These are phyloP conservation scores for Penicillium paxilli DNA, from an alignment of 495 filamentous ascomycete species.

Conservation along the genomic window DNA sequence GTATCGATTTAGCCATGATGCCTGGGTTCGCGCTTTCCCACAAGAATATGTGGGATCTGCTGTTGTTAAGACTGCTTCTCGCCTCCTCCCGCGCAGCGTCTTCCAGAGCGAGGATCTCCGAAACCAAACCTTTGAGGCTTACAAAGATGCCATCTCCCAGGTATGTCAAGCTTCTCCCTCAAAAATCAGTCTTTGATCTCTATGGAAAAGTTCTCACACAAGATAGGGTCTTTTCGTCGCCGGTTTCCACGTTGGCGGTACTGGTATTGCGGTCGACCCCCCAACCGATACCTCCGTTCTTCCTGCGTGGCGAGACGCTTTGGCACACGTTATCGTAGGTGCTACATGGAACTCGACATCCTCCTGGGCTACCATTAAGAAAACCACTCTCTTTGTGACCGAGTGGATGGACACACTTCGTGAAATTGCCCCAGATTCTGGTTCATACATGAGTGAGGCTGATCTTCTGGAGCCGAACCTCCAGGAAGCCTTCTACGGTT, in stretches of 20 bases:
- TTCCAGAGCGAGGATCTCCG: constrained; percentile 12
- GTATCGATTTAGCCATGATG: constrained; percentile 3
- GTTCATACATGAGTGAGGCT: constrained; percentile 18
- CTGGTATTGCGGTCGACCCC: constrained; percentile 9
- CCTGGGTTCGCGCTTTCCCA: constrained; percentile 5
- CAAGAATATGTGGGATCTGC: constrained; percentile 13
- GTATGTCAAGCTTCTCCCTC: background rate
- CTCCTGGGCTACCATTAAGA: constrained; percentile 3
- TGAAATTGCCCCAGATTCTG: constrained; percentile 12
- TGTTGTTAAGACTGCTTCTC: constrained; percentile 13
- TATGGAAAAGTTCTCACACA: background rate
- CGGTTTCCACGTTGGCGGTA: constrained; percentile 14
- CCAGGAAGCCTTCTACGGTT: constrained; percentile 56
- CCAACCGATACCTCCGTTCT: constrained; percentile 8
- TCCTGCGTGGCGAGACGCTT: constrained; percentile 11
- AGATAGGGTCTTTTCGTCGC: constrained; percentile 11
- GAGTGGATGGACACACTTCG: constrained; percentile 11
- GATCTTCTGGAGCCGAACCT: constrained; percentile 57
- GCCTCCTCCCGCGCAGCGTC: constrained; percentile 10
- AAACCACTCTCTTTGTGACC: constrained; percentile 7
- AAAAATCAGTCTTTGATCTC: background rate
- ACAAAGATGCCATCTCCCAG: constrained; percentile 7
- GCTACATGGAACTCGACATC: constrained; percentile 8
- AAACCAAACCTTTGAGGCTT: constrained; percentile 10
- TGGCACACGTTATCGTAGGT: constrained; percentile 7